phyloP scores from a whole-genome alignment of 1,284 basidiomycete genomes.

The Ustilago esculenta region DNA sequence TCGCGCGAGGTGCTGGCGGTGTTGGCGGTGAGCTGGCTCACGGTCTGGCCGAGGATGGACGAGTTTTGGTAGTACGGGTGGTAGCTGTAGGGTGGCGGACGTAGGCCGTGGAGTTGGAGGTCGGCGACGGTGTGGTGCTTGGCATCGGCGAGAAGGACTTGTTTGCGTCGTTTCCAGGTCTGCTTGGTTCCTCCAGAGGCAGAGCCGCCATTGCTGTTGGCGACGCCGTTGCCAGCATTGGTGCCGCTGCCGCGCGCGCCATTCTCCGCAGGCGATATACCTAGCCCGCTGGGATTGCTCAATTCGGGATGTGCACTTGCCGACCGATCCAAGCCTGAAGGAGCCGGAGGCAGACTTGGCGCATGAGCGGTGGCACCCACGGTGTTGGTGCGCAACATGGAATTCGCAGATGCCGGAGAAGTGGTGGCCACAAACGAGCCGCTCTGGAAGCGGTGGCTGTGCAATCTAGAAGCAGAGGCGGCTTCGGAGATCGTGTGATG shows the following conservation, averaged over 20 bases:
- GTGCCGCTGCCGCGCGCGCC: neutral
- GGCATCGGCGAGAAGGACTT: slow-evolving; percentile 50
- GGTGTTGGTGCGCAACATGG: slow-evolving; percentile 35
- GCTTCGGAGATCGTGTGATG: neutral
- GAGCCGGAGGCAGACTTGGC: neutral
- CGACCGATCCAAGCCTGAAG: slow-evolving; percentile 18
- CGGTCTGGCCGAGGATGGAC: slow-evolving; percentile 34
- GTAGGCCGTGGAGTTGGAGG: slow-evolving; percentile 53
- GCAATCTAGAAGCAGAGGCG: neutral
- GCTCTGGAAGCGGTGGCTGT: neutral
- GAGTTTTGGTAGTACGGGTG: slow-evolving; percentile 43
- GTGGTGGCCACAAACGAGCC: slow-evolving; percentile 32
- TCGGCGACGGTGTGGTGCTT: slow-evolving; percentile 55
- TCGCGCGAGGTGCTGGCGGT: slow-evolving; percentile 18
- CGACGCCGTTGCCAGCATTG: neutral
- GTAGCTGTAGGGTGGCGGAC: slow-evolving; percentile 45
- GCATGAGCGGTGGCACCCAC: slow-evolving; percentile 2
- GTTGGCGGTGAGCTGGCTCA: slow-evolving; percentile 28
- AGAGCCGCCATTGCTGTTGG: slow-evolving; percentile 2
- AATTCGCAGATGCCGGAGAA: slow-evolving; percentile 9
- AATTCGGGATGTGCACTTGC: slow-evolving; percentile 29
- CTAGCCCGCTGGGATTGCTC: slow-evolving; percentile 24
- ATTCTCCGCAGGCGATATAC: slow-evolving; percentile 17
- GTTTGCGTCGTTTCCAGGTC: slow-evolving; percentile 55
- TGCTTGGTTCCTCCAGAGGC: slow-evolving; percentile 44